Evolutionary conservation across 2,329 filamentous ascomycete species (phyloP), one percentile per base, ranked within the genome.

Genomic region (Albifimbria verrucaria): DNA sequence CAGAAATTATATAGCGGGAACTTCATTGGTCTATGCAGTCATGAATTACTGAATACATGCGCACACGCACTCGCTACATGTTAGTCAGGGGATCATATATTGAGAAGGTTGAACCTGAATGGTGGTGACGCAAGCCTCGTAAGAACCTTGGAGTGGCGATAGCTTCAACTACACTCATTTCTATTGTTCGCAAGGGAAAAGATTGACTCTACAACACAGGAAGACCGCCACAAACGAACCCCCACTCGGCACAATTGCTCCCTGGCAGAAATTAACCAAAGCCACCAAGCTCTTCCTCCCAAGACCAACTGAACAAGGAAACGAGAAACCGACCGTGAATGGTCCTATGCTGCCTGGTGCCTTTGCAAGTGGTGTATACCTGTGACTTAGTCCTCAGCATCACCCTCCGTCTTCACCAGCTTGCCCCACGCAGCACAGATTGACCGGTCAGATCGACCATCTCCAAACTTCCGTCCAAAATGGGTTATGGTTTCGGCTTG

Each of bases 1-100:
- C 28, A 47, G 50, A 23, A 39, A 18, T 47, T 39, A 51, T 39
- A 28, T 52, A 48, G 50, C 28, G 28, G 26, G 43, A 52, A 48
- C 26, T 48, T 28, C 26, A 42, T 42, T 52, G 43, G 43, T 52
- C 18, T 52, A 46, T 32, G 49, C 24, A 52, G 50, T n/a, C 50
- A 47, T 47, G 22, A 42, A 48, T 52, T 25, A 52, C 42, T 47
- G 50, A 52, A 52, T 42, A 24, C 21, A 41, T 22, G n/a, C 43
- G 43, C 43, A 46, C 43, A 22, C n/a, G n/a, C 12, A 21, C 43
- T 46, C n/a, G 43, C 43, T 46, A 32, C 15, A 46, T 46, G 15
- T 10, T 7, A 46, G 43, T 24, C 43, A n/a, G 21, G 43, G 21
- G 21, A 46, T 46, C n/a, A 24, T 46, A 46, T 22, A 24, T 21